These are phyloP conservation scores for Globisporangium orthogonon DNA, from an alignment of 352 stramenopile genomes.

Conservation along the genomic window DNA sequence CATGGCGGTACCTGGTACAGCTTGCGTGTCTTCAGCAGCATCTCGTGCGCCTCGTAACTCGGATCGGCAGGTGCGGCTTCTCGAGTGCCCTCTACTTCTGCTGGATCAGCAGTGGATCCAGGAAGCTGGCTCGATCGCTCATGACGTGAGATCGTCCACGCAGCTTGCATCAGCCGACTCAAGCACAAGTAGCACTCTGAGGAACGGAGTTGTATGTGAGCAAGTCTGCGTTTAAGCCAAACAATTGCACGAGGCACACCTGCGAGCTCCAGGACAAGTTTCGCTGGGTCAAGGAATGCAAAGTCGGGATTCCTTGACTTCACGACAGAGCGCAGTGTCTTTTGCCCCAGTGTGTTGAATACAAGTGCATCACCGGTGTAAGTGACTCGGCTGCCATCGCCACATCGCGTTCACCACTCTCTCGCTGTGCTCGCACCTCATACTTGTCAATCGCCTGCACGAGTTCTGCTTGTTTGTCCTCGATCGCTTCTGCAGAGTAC, in stretches of 20 bases:
- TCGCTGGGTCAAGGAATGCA: conserved; percentile 24
- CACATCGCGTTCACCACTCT: background rate
- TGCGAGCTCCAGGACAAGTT: conserved; percentile 36
- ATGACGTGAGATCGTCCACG: conserved; percentile 17
- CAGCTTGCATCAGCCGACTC: conserved; percentile 23
- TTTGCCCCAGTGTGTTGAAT: background rate
- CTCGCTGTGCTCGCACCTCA: conserved; percentile 16
- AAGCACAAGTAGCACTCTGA: conserved; percentile 23
- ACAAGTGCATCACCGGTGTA: background rate
- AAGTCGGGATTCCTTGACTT: conserved; percentile 39
- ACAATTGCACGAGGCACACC: conserved; percentile 3
- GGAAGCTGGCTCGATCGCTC: background rate
- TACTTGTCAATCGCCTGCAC: conserved; percentile 31
- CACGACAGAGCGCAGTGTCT: conserved; percentile 31
- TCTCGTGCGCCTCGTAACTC: background rate
- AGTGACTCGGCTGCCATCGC: no score
- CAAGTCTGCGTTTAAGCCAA: no score
- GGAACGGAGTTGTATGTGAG: background rate
- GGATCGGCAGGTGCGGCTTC: background rate
- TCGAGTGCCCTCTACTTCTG: background rate
- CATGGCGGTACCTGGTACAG: conserved; percentile 26
- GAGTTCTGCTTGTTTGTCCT: conserved; percentile 14
- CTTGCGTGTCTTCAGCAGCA: conserved; percentile 17
- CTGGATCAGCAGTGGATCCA: background rate
- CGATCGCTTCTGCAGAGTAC: background rate